Percentiles rank a stretch among this genome's conserved stretches.
These are phyloP conservation scores for Fraxinus sp. DNA, from an alignment of 305 asterid species.

Conservation along the genomic window DNA sequence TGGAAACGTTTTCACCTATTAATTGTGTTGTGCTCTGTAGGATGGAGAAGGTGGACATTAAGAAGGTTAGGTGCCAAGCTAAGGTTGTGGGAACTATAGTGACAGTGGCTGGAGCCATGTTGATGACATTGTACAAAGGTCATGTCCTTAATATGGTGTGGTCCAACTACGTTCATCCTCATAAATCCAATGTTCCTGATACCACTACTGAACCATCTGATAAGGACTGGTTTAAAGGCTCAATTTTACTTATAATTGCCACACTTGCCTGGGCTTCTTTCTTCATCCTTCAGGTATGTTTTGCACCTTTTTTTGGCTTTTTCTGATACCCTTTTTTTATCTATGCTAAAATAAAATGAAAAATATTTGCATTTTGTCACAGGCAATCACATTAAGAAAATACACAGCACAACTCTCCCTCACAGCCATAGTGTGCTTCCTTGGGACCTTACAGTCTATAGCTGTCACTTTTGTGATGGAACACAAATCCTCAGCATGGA, in stretches of 20 bases:
- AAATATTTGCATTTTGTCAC: background rate
- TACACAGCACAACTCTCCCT: slow-evolving; percentile 78
- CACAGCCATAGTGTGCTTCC: slow-evolving; percentile 65
- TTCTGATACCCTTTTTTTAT: background rate
- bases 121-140: slow-evolving; percentile 89
- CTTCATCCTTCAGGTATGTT: slow-evolving; percentile 76
- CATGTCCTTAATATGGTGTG: slow-evolving; percentile 56
- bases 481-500: slow-evolving; percentile 64
- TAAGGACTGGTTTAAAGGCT: slow-evolving; percentile 78
- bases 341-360: background rate
- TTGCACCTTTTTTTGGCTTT: background rate
- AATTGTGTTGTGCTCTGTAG: slow-evolving; percentile 25
- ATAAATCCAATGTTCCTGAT: slow-evolving; percentile 28
- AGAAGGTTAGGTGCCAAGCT: slow-evolving; percentile 73
- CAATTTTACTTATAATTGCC: slow-evolving; percentile 79
- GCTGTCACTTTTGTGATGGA: slow-evolving; percentile 78
- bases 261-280: slow-evolving; percentile 94
- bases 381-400: slow-evolving; percentile 60
- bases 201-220: slow-evolving; percentile 34
- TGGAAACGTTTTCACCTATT: background rate
- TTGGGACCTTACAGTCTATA: slow-evolving; percentile 83
- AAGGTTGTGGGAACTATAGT: slow-evolving; percentile 71
- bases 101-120: slow-evolving; percentile 87
- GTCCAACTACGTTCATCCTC: slow-evolving; percentile 47
- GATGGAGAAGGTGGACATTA: slow-evolving; percentile 73